A percentile compares a stretch with the other conserved stretches of the same genome.
Conservation (phyloP, 1,139 yeast species). For the Ogataea hybrid region DNA sequence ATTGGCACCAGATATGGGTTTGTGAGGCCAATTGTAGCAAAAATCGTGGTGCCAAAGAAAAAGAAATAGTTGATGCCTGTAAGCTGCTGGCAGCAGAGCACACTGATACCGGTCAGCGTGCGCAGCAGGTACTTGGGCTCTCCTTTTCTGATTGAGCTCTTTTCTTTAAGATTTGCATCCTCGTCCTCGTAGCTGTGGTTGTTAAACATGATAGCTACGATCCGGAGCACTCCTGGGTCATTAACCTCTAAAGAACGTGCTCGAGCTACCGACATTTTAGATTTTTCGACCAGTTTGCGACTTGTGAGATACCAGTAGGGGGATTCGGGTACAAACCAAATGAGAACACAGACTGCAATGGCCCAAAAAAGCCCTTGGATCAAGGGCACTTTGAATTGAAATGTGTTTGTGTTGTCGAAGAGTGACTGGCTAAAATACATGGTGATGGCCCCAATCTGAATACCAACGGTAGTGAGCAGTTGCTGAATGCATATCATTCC, state of each 20-base stretch:
- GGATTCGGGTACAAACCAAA: slow-evolving; percentile 63
- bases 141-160: slow-evolving; percentile 30
- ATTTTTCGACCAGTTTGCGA: slow-evolving; percentile 41
- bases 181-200: slow-evolving; percentile 24
- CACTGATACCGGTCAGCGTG: slow-evolving; percentile 49
- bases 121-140: slow-evolving; percentile 35
- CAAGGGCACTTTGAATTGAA: slow-evolving; percentile 57
- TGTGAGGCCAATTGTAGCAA: slow-evolving; percentile 41
- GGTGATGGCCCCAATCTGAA: slow-evolving; percentile 59
- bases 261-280: slow-evolving; percentile 43
- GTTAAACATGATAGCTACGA: slow-evolving; percentile 22
- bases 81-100: slow-evolving; percentile 45
- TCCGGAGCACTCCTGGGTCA: slow-evolving; percentile 28
- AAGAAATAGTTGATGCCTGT: slow-evolving; percentile 53
- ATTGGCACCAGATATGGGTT: slow-evolving; percentile 39
- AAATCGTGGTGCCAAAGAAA: slow-evolving; percentile 49
- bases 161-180: slow-evolving; percentile 30
- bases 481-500: slow-evolving; percentile 66
- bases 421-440: slow-evolving; percentile 45
- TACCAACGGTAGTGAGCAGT: slow-evolving; percentile 64
- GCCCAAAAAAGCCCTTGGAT: slow-evolving; percentile 50
- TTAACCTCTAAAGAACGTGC: slow-evolving; percentile 37
- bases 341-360: slow-evolving; percentile 44
- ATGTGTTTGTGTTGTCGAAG: slow-evolving; percentile 34
- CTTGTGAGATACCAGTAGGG: slow-evolving; percentile 50